These are phyloP conservation scores for Ophiostoma triangulosporum DNA, from an alignment of 2,329 filamentous ascomycete genomes.

Conservation along the genomic window DNA sequence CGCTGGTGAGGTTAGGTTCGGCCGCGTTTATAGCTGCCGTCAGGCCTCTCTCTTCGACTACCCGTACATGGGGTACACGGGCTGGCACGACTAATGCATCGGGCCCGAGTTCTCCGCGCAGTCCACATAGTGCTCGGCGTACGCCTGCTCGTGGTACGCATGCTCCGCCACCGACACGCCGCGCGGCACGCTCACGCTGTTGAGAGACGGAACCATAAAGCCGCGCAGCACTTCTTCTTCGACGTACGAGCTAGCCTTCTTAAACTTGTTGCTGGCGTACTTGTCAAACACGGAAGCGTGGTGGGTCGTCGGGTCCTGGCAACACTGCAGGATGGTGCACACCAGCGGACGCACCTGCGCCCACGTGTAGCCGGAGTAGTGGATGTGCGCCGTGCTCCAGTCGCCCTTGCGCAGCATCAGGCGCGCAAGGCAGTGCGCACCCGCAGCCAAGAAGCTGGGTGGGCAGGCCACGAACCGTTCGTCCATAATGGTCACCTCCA, in stretches of 20 bases:
- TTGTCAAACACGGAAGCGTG: conserved; percentile 85
- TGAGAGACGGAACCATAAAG: conserved; percentile 33
- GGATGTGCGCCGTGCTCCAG: conserved; percentile 75
- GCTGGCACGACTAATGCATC: neutral
- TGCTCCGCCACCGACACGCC: neutral
- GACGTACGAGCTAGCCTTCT: conserved; percentile 69
- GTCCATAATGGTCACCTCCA: conserved; percentile 95
- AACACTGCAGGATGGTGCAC: conserved; percentile 73
- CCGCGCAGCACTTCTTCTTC: conserved; percentile 56
- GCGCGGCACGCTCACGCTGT: neutral
- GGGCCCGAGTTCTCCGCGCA: neutral
- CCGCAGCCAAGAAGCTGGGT: conserved; percentile 81
- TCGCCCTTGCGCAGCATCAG: conserved; percentile 80
- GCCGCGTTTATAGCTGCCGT: neutral
- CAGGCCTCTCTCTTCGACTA: neutral
- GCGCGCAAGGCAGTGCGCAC: conserved; percentile 81
- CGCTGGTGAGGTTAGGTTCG: neutral
- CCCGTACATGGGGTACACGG: neutral
- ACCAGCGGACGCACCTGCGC: conserved; percentile 68
- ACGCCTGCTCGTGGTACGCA: neutral
- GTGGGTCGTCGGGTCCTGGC: conserved; percentile 65
- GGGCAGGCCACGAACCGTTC: conserved; percentile 88
- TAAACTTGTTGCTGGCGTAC: conserved; percentile 78
- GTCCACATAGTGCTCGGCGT: neutral
- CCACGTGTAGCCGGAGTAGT: conserved; percentile 91